Percentiles rank a stretch among this genome's conserved stretches.
These are phyloP conservation scores for Helichrysum umbraculigerum DNA, from an alignment of 129 eudicot genomes.

Conservation along the genomic window DNA sequence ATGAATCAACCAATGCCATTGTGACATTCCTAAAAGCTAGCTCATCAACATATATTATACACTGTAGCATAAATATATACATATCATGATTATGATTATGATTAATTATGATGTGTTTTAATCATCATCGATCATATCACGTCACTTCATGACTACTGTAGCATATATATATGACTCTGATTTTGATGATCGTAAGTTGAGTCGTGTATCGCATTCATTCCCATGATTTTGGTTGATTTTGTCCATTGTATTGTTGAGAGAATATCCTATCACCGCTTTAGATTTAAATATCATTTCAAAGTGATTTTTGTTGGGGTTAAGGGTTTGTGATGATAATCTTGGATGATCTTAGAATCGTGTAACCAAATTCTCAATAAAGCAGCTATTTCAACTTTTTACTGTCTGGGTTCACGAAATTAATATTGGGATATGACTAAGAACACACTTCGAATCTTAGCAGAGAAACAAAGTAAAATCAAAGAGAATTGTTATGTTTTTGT, in stretches of 20 bases:
- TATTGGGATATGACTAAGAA: no score
- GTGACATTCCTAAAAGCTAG: conserved; percentile 12
- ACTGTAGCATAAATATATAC: background rate
- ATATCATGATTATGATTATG: background rate
- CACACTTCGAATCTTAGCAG: no score
- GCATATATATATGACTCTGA: background rate
- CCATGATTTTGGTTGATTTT: background rate
- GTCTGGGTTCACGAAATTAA: no score
- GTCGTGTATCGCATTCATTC: no score
- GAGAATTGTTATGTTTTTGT: no score
- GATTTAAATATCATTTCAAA: no score
- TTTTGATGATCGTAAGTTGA: background rate
- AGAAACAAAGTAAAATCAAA: no score
- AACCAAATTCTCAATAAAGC: no score
- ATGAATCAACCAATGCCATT: conserved; percentile 13
- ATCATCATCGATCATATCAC: background rate
- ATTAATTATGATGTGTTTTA: background rate
- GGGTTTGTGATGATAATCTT: no score
- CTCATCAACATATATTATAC: background rate
- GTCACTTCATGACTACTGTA: background rate
- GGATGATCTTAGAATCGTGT: no score
- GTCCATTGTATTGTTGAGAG: background rate
- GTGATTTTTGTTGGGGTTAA: no score
- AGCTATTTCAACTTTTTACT: no score
- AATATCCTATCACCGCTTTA: background rate